These are phyloP conservation scores for Lyophyllum shimeji DNA, from an alignment of 768 basidiomycete species.

Conservation along the genomic window DNA sequence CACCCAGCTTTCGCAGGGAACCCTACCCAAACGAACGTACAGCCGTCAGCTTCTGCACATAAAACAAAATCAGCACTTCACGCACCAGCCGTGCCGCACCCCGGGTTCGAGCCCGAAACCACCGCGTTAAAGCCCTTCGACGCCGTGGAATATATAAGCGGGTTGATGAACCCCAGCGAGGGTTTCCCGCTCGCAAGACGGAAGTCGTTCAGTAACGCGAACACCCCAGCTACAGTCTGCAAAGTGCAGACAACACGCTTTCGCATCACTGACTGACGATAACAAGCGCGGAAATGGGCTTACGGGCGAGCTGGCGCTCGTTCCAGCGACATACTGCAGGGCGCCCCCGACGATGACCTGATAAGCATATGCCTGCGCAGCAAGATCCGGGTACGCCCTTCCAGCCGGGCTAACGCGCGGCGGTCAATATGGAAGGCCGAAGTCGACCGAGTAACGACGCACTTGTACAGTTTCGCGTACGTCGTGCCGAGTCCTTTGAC, in stretches of 20 bases:
- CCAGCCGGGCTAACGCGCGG: conserved; percentile 37
- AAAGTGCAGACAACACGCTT: not conserved
- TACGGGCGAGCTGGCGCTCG: conserved; percentile 61
- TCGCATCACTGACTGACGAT: not conserved
- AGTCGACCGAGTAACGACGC: no score
- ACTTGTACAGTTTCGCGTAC: conserved; percentile 54
- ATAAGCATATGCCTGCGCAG: conserved; percentile 56
- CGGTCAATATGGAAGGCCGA: not conserved
- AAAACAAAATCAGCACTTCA: no score
- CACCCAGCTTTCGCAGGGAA: conserved; percentile 46
- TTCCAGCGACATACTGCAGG: conserved; percentile 45
- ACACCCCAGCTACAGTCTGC: conserved; percentile 58
- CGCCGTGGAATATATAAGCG: conserved; percentile 41
- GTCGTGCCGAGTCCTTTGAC: conserved; percentile 45
- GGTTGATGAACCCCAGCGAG: conserved; percentile 62
- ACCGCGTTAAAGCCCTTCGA: conserved; percentile 56
- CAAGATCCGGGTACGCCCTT: conserved; percentile 59
- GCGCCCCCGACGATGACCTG: conserved; percentile 55
- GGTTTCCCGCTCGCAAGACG: conserved; percentile 44
- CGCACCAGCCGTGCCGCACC: conserved; percentile 54
- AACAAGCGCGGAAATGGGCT: conserved; percentile 9
- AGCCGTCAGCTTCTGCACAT: no score
- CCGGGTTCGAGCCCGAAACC: conserved; percentile 59
- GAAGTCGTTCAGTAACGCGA: conserved; percentile 62
- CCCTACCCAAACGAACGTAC: conserved; percentile 20